A percentile compares a stretch with the other conserved stretches of the same genome.
Conservation (phyloP, 371 early-diverging fungal species). For the Mucor mucedo region DNA sequence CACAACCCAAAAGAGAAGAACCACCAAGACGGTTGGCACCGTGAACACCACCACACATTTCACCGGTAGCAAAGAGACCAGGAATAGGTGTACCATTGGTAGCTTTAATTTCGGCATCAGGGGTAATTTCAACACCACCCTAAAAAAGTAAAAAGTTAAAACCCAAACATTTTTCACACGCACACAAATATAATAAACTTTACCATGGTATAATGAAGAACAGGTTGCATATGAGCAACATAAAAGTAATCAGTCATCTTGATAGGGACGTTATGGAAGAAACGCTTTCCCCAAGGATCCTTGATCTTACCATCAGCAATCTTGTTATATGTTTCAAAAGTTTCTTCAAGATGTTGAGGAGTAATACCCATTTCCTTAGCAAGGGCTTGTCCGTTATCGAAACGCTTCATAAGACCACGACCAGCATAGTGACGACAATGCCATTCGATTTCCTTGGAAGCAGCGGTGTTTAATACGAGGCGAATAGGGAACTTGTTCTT, state of each 20-base stretch:
- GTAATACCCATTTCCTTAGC: slow-evolving; percentile 85
- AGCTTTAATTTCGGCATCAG: slow-evolving; percentile 74
- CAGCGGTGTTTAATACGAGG: slow-evolving; percentile 83
- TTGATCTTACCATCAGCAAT: slow-evolving; percentile 74
- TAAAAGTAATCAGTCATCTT: slow-evolving; percentile 76
- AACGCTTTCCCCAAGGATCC: slow-evolving; percentile 92
- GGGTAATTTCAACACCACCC: slow-evolving; percentile 94
- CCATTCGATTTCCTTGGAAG: slow-evolving; percentile 92
- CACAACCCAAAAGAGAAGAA: slow-evolving; percentile 82
- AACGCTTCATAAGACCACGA: slow-evolving; percentile 87
- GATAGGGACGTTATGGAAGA: slow-evolving; percentile 84
- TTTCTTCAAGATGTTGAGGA: slow-evolving; percentile 68
- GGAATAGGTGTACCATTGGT: slow-evolving; percentile 63
- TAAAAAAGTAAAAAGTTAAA: slow-evolving; percentile 17
- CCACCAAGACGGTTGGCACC: slow-evolving; percentile 63
- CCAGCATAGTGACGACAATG: slow-evolving; percentile 94
- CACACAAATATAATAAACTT: slow-evolving; percentile 9
- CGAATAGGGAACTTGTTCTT: slow-evolving; percentile 87
- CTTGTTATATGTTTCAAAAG: slow-evolving; percentile 82
- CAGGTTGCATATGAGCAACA: slow-evolving; percentile 90
- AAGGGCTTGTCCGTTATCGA: slow-evolving; percentile 73
- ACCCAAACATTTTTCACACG: slow-evolving; percentile 6
- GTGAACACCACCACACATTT: slow-evolving; percentile 76
- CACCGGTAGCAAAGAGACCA: slow-evolving; percentile 94
- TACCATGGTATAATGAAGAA: slow-evolving; percentile 95